A percentile compares a stretch with the other conserved stretches of the same genome.
These are phyloP conservation scores for Emiliania huxleyi DNA, from an alignment of 78 protist species.

Conservation along the genomic window DNA sequence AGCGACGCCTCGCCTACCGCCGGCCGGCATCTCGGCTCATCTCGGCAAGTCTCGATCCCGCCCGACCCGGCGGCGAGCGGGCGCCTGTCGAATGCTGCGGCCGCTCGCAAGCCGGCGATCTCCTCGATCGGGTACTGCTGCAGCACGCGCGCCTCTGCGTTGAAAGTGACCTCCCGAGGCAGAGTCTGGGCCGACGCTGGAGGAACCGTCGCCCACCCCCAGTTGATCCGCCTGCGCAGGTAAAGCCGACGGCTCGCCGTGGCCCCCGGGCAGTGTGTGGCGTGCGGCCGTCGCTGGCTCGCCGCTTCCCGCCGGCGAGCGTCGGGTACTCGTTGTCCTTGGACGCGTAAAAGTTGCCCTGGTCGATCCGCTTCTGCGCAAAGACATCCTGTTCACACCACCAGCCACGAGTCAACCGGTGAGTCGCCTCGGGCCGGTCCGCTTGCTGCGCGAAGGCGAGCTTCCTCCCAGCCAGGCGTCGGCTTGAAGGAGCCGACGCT, in stretches of 20 bases:
- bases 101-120: background rate
- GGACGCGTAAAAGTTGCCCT: background rate
- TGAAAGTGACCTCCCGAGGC: background rate
- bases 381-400: no score
- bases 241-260: no score
- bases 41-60: background rate
- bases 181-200: background rate
- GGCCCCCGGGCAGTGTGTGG: no score
- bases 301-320: background rate
- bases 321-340: background rate
- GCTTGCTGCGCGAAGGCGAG: no score
- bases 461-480: background rate
- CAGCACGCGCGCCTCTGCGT: background rate
- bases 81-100: background rate
- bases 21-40: no score
- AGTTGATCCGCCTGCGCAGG: slow-evolving; percentile 3
- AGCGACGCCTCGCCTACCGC: background rate
- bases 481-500: background rate
- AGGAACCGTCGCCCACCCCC: slow-evolving; percentile 3
- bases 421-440: no score
- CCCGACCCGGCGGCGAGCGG: background rate
- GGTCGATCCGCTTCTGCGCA: background rate
- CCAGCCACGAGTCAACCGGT: no score
- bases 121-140: background rate
- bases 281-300: no score